Evolutionary conservation across 768 basidiomycete species (phyloP), one percentile per base, ranked within the genome.

Genomic region (Suillus sp.): DNA sequence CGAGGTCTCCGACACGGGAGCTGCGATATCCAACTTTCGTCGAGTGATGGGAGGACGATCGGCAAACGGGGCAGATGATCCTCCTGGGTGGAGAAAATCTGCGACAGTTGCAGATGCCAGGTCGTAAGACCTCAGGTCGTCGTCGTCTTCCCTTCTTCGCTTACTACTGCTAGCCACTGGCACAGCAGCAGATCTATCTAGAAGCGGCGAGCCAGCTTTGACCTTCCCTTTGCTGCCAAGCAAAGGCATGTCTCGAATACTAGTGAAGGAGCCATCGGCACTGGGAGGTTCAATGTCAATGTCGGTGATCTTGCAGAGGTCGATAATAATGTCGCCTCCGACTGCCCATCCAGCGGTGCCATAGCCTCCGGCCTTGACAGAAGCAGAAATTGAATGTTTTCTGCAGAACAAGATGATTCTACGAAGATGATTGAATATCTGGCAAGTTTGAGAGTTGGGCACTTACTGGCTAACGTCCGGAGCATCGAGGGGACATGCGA

Each of bases 301-400:
- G 42, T 89, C 87, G 59, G 80, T 79, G 57, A 97, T 77, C 68
- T 82, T 84, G 69, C 82, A 84, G 55, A 96, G 76, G 77, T 96
- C 95, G 67, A 96, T 75, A 70, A 96, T 87, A 62, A 96, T 80
- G 69, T 96, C 90, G 42, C 95, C 95, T 18, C 87, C 87, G 60
- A 96, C 85, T 54, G 92, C 86, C 91, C 93, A 94, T 1, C 93
- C 95, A 11, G 89, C 92, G 1, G 92, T 95, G 7, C 94, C 95
- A 71, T 91, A 95, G 0, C 95, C 95, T 30, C 95, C 95, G 1
- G 92, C 91, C 72, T 93, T 95, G 68, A 95, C 83, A 10, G 92
- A 94, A 6, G 90, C 84, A 11, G 89, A 86, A 3, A 96, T 78
- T 0, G 77, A 76, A 70, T 94, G 81, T 60, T 86, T 84, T n/a